phyloP scores from a whole-genome alignment of 176 grass and related monocot species.

The Rhipidocladum racemiflorum region DNA sequence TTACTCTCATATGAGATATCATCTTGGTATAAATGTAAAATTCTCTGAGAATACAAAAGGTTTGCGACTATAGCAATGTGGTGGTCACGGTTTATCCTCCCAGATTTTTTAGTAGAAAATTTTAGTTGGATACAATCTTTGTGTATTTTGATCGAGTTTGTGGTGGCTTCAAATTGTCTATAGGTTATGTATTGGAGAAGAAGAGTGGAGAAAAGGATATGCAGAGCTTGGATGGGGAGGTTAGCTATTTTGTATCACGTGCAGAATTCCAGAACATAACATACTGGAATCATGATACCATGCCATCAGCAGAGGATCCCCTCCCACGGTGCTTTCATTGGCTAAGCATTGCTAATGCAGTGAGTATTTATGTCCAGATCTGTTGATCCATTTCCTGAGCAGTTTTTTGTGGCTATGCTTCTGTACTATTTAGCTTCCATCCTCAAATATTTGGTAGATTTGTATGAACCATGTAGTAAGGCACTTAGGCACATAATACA shows the following conservation, averaged over 20 bases:
- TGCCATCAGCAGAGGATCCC: slow-evolving; percentile 79
- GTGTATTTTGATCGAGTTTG: not conserved
- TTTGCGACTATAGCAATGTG: not conserved
- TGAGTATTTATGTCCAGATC: slow-evolving; percentile 34
- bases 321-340: slow-evolving; percentile 78
- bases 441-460: not conserved
- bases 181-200: slow-evolving; percentile 85
- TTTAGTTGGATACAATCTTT: not conserved
- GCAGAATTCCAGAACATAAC: slow-evolving; percentile 77
- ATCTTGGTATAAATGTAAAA: not conserved
- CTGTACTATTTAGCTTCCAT: not conserved
- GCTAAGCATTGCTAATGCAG: slow-evolving; percentile 75
- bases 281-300: slow-evolving; percentile 88
- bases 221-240: slow-evolving; percentile 43
- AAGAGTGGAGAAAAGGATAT: slow-evolving; percentile 36
- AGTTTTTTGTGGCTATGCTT: not conserved
- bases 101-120: slow-evolving; percentile 1
- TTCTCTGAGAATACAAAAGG: not conserved
- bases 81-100: not conserved
- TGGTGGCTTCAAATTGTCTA: slow-evolving; percentile 11
- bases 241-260: slow-evolving; percentile 53
- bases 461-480: not conserved
- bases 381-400: not conserved
- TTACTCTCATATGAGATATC: not conserved
- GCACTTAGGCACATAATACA: not conserved